phyloP scores from a whole-genome alignment of 2,329 filamentous ascomycete genomes.

The Hymenoscyphus occultus region DNA sequence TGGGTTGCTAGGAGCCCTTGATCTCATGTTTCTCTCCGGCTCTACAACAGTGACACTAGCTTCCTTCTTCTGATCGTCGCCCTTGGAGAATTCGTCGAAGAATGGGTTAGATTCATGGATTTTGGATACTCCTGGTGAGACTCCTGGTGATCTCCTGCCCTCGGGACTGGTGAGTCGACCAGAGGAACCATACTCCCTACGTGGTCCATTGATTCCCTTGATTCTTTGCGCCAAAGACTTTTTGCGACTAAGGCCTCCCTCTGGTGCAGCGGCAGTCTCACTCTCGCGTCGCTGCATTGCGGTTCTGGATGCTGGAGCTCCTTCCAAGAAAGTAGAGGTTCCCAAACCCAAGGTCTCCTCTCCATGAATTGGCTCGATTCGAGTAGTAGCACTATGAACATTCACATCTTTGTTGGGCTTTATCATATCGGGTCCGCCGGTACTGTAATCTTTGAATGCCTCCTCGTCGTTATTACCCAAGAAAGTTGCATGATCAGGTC shows the following conservation, averaged over 20 bases:
- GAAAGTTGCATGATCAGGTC: constrained; percentile 82
- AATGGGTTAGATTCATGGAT: constrained; percentile 69
- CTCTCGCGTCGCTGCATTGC: constrained; percentile 75
- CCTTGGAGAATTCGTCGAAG: constrained; percentile 70
- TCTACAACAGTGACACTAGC: constrained; percentile 44
- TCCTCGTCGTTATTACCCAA: constrained; percentile 79
- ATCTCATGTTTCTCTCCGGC: constrained; percentile 41
- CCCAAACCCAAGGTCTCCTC: constrained; percentile 81
- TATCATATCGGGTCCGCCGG: constrained; percentile 38
- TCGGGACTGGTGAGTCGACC: constrained; percentile 60
- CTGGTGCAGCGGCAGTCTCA: constrained; percentile 55
- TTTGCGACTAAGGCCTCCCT: constrained; percentile 73
- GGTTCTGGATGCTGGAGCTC: constrained; percentile 78
- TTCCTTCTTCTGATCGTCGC: constrained; percentile 60
- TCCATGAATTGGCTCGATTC: constrained; percentile 74
- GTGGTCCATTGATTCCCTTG: constrained; percentile 70
- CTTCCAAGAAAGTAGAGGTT: constrained; percentile 93
- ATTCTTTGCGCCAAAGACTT: constrained; percentile 93
- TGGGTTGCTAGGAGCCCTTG: constrained; percentile 57
- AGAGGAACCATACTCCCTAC: constrained; percentile 56
- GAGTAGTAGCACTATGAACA: constrained; percentile 66
- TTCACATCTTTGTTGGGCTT: constrained; percentile 39
- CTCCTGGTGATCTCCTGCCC: constrained; percentile 35
- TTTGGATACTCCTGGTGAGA: constrained; percentile 36
- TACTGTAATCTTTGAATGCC: constrained; percentile 76